phyloP scores from a whole-genome alignment of 306 rosid species.

The Casuarina equisetifolia region DNA sequence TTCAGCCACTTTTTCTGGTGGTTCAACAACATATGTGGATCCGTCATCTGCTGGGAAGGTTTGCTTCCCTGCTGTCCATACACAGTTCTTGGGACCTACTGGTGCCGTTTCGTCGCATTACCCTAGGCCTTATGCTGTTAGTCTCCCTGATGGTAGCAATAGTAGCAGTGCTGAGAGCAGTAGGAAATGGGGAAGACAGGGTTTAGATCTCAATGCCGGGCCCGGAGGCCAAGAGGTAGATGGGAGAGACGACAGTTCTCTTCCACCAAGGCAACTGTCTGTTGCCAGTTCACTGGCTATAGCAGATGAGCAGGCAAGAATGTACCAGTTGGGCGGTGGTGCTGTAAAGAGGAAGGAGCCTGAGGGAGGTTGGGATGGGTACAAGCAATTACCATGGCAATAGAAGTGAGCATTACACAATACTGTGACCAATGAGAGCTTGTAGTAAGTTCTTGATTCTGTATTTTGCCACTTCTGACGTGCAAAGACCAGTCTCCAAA shows the following conservation, averaged over 20 bases:
- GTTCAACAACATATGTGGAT: conserved; percentile 52
- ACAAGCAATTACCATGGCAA: conserved; percentile 63
- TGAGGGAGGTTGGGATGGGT: conserved; percentile 70
- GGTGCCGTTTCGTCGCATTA: conserved; percentile 54
- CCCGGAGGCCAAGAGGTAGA: conserved; percentile 64
- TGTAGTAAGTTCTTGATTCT: conserved; percentile 48
- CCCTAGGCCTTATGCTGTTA: conserved; percentile 57
- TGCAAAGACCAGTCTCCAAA: conserved; percentile 31
- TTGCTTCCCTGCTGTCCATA: conserved; percentile 53
- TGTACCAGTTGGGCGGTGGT: conserved; percentile 52
- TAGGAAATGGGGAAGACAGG: conserved; percentile 66
- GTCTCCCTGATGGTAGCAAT: conserved; percentile 53
- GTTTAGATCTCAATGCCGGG: conserved; percentile 74
- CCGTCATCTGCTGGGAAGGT: conserved; percentile 59
- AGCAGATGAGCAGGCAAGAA: conserved; percentile 54
- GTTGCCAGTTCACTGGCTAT: conserved; percentile 59
- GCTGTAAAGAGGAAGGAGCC: conserved; percentile 72
- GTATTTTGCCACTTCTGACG: conserved; percentile 34
- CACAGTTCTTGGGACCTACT: conserved; percentile 61
- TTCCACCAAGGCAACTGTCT: conserved; percentile 51
- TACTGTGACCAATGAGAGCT: conserved; percentile 36
- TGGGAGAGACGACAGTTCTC: conserved; percentile 57
- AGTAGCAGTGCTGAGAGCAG: conserved; percentile 46
- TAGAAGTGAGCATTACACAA: conserved; percentile 29
- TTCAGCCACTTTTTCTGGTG: conserved; percentile 49